phyloP scores from a whole-genome alignment of 345 rosid species.

The Syzygium jambos region DNA sequence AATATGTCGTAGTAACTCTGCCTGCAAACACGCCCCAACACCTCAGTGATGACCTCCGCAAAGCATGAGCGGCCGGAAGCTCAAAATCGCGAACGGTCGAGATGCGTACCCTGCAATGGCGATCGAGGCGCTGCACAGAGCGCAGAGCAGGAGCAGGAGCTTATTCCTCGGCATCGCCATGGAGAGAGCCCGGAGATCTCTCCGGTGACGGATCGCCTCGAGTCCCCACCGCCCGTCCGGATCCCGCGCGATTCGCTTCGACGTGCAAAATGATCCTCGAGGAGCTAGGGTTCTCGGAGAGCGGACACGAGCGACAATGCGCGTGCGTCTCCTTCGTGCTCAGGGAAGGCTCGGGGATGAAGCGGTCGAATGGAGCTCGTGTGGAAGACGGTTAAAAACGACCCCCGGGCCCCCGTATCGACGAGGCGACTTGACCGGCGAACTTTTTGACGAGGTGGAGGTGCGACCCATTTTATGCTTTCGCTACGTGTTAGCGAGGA shows the following conservation, averaged over 20 bases:
- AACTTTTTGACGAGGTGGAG: not conserved
- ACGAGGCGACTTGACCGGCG: not conserved
- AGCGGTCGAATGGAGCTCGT: not conserved
- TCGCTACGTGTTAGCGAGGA: slow-evolving; percentile 4
- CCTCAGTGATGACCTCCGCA: not conserved
- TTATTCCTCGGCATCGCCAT: slow-evolving; percentile 20
- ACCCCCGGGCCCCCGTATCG: not conserved
- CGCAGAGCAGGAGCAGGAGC: slow-evolving; percentile 23
- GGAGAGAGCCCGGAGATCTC: slow-evolving; percentile 6
- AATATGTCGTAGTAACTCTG: slow-evolving; percentile 87
- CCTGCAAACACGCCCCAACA: slow-evolving; percentile 27
- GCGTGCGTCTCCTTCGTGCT: not conserved
- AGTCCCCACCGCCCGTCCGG: not conserved
- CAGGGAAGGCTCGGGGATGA: not conserved
- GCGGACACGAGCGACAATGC: not conserved
- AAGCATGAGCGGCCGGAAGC: not conserved
- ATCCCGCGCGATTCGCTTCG: slow-evolving; percentile 17
- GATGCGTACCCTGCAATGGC: slow-evolving; percentile 27
- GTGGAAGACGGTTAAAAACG: not conserved
- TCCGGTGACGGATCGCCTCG: not conserved
- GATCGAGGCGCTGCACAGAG: slow-evolving; percentile 17
- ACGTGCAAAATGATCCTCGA: not conserved
- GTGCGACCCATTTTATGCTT: not conserved
- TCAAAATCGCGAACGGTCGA: not conserved
- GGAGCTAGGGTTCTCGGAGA: not conserved